A percentile compares a stretch with the other conserved stretches of the same genome.
phyloP scores from a whole-genome alignment of 768 basidiomycete species.

The Rhizopogon salebrosus region DNA sequence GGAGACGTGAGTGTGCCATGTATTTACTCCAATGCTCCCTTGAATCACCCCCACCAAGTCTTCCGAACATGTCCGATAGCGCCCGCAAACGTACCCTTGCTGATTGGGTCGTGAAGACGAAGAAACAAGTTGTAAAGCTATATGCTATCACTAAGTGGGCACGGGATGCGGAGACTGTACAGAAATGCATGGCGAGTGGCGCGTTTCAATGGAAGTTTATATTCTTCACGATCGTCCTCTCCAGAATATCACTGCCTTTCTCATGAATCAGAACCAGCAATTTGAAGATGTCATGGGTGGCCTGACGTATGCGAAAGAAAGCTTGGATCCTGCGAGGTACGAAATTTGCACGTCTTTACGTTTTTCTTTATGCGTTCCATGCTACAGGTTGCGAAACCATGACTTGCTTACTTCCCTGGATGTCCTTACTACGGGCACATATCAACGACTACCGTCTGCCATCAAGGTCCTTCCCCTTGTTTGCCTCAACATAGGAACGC shows the following conservation, averaged over 20 bases:
- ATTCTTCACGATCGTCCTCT: background rate
- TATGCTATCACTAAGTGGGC: constrained; percentile 88
- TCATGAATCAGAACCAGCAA: constrained; percentile 80
- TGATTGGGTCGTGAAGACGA: constrained; percentile 86
- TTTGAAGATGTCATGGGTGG: constrained; percentile 66
- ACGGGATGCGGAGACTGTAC: constrained; percentile 75
- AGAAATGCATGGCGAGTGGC: constrained; percentile 73
- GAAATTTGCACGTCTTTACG: constrained; percentile 4
- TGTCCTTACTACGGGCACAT: constrained; percentile 83
- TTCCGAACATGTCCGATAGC: constrained; percentile 79
- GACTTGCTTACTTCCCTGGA: constrained; percentile 90
- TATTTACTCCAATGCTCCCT: constrained; percentile 4
- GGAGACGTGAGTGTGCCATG: constrained; percentile 62
- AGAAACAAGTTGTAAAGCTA: constrained; percentile 86
- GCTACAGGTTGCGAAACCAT: constrained; percentile 78
- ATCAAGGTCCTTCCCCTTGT: constrained; percentile 56
- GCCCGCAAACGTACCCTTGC: constrained; percentile 78
- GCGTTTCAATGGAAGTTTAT: background rate
- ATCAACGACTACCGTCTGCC: constrained; percentile 71
- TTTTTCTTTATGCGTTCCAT: background rate
- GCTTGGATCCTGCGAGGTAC: constrained; percentile 75
- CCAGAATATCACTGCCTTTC: constrained; percentile 84
- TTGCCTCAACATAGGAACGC: constrained; percentile 12
- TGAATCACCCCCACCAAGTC: constrained; percentile 28
- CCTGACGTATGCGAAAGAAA: constrained; percentile 61